phyloP scores from a whole-genome alignment of 768 basidiomycete genomes.

The Lentinula lateritia region DNA sequence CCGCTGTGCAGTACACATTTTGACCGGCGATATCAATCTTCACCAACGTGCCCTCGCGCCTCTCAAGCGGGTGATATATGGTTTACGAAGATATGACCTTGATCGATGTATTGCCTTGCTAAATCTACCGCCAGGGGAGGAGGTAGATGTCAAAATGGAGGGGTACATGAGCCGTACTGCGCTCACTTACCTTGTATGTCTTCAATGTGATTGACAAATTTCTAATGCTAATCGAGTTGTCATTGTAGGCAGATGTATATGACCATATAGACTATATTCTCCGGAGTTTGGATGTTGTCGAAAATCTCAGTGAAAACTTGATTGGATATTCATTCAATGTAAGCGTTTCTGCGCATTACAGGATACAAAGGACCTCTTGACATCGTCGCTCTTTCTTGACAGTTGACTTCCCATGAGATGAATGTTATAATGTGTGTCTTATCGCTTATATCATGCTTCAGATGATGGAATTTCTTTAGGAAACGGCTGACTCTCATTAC shows the following conservation, averaged over 20 bases:
- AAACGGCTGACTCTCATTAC: conserved; percentile 62
- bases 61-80: conserved; percentile 63
- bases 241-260: conserved; percentile 54
- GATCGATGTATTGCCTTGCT: conserved; percentile 60
- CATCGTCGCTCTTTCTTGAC: conserved; percentile 42
- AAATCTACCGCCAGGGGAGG: conserved; percentile 24
- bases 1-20: conserved; percentile 54
- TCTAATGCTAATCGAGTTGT: not conserved
- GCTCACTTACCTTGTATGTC: conserved; percentile 58
- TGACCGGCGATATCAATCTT: conserved; percentile 68
- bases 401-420: conserved; percentile 65
- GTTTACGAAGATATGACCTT: conserved; percentile 62
- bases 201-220: not conserved
- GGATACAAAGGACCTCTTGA: not conserved
- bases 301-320: conserved; percentile 58
- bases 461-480: conserved; percentile 26
- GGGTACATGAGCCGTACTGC: conserved; percentile 64
- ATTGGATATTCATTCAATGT: conserved; percentile 73
- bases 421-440: conserved; percentile 53
- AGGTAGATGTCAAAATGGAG: conserved; percentile 29
- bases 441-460: not conserved
- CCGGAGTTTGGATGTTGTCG: conserved; percentile 62
- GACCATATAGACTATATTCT: conserved; percentile 71
- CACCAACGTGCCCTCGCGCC: conserved; percentile 73
- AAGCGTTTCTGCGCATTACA: conserved; percentile 9